Base-by-base conservation (phyloP, 306 rosid species). In the Delonix regia region DNA sequence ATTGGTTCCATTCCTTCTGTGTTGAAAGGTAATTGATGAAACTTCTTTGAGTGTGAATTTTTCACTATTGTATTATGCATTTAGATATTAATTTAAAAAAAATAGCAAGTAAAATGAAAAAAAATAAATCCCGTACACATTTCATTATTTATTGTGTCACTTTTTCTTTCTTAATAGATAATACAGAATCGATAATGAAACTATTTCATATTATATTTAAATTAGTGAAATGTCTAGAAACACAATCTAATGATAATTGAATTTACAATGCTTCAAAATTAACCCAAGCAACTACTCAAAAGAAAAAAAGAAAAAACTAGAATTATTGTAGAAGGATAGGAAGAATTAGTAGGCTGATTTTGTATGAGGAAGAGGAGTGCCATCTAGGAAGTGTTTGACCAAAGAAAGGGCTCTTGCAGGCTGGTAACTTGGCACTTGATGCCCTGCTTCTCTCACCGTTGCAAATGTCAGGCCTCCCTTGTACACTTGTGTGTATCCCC, bases 391-490 rank as follows among this genome's bases (percentile, higher is more conserved):
- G 80, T 93, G 93, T 7, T 56, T 85, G 84, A 89, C 74, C 7
- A 93, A 83, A 22, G 97, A 84, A 30, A 93, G 88, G 1, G 88
- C 96, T 83, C 97, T 86, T 22, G 63, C 77, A 6, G 97, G 97
- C 65, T 93, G 94, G 79, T 78, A 91, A 80, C 93, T 89, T 24
- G 98, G 98, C 47, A 93, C 98, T 87, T 93, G 91, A 80, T 93
- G 98, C 34, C 97, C 97, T 65, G 97, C 97, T 28, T 42, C 94
- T 80, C 97, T 91, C 75, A 91, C 93, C 18, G 98, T 93, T 0
- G 90, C 90, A 69, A 93, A 81, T 25, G 97, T 93, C 49, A 93
- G 41, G 27, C 75, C 85, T 70, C 98, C 97, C 30, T 86, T 22
- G 2, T 90, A 90, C 25, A 87, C 84, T 83, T 91, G 77, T 55